Evolutionary conservation across 768 basidiomycete species (phyloP), one percentile per base, ranked within the genome.

Genomic region (Boletellus ananiceps): DNA sequence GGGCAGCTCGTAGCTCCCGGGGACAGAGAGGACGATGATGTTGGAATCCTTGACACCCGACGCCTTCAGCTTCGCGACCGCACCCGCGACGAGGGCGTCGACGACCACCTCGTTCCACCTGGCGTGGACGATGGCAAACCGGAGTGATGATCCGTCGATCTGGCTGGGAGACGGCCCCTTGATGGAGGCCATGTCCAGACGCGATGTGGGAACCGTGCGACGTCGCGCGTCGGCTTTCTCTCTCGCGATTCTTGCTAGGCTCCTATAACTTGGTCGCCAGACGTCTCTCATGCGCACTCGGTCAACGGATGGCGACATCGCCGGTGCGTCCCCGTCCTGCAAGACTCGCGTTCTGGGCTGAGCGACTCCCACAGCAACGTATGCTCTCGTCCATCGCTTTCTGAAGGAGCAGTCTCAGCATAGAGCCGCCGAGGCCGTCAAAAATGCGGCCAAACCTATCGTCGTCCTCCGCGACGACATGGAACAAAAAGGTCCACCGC

Each of bases 1-100:
- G 3, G 96, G 96, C 16, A 99, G 78, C 74, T 99, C 96, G 67
- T 84, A 99, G 70, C 88, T 91, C 8, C 96, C 96, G 0, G 95
- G 93, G 1, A 99, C 93, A 32, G 84, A 86, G 72, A 94, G 86
- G 38, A 94, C 72, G 44, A 93, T 78, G 61, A 99, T 97, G 61
- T 97, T 94, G 64, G 77, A 76, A 44, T 90, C 82, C 72, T 88
- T 88, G 55, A 98, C 95, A 21, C 95, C 95, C 31, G 78, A 74
- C 60, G 83, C 82, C 70, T 83, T 86, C 57, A 99, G 79, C 64
- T 91, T 93, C 18, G 74, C 71, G 46, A 91, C 69, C 4, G 87
- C 81, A 33, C 96, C 96, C 1, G 78, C 70, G 49, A 99, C 73
- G 43, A 99, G 81, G 11, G 91, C 82, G 12, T 89, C 84, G 61